A percentile compares a stretch with the other conserved stretches of the same genome.
Evolutionary conservation across 2,329 filamentous ascomycete genomes (phyloP).

Genomic region (Whalleya microplaca): DNA sequence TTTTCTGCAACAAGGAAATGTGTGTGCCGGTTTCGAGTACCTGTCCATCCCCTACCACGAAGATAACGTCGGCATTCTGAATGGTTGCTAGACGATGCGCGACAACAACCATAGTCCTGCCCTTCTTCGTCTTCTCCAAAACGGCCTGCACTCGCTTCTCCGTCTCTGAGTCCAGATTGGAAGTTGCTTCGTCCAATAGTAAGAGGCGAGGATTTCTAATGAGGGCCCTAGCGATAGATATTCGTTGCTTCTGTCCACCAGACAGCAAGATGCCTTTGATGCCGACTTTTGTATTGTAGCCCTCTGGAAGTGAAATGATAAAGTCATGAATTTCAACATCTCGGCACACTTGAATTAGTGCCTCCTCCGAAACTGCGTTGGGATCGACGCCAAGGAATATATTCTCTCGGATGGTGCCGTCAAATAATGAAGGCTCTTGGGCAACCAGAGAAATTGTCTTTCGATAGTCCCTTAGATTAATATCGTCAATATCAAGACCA

Average conservation of each 20-base stretch:
- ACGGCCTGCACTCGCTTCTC: constrained; percentile 63
- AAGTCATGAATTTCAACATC: constrained; percentile 74
- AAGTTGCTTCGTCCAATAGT: constrained; percentile 74
- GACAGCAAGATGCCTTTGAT: constrained; percentile 68
- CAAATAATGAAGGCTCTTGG: constrained; percentile 74
- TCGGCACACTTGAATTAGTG: constrained; percentile 55
- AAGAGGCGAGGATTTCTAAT: constrained; percentile 66
- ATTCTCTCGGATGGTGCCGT: constrained; percentile 65
- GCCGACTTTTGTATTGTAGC: constrained; percentile 71
- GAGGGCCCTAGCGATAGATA: constrained; percentile 73
- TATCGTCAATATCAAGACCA: constrained; percentile 58
- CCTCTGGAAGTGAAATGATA: constrained; percentile 67
- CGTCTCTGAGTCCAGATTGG: constrained; percentile 64
- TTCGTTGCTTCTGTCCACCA: constrained; percentile 71
- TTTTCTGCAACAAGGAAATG: constrained; percentile 51
- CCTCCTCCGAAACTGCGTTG: constrained; percentile 53
- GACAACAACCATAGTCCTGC: constrained; percentile 71
- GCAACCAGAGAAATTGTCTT: constrained; percentile 70
- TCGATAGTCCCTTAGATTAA: constrained; percentile 66
- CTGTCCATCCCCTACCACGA: constrained; percentile 71
- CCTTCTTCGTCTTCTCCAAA: constrained; percentile 65
- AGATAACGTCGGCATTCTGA: constrained; percentile 77
- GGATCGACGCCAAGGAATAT: constrained; percentile 66
- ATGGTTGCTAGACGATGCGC: constrained; percentile 78
- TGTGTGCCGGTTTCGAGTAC: constrained; percentile 59